phyloP scores from a whole-genome alignment of 2,329 filamentous ascomycete genomes.

The Colletotrichum lupini region DNA sequence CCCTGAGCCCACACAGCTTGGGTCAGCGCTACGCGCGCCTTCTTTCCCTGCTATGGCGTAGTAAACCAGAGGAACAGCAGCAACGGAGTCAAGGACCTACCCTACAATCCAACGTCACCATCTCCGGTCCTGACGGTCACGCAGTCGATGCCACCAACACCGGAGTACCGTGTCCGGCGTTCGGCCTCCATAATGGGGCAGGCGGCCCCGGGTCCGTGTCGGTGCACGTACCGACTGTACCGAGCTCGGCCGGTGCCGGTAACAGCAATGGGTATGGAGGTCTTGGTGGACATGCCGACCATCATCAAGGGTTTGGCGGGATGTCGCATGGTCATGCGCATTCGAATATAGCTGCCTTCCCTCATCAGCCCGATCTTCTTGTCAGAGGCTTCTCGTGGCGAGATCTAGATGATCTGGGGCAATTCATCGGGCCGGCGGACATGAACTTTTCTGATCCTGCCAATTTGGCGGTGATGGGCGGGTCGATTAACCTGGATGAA shows the following conservation, averaged over 20 bases:
- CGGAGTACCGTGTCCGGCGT: not conserved
- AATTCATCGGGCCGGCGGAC: constrained; percentile 52
- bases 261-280: not conserved
- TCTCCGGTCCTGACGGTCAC: not conserved
- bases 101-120: not conserved
- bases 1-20: constrained; percentile 67
- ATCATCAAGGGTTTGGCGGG: constrained; percentile 37
- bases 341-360: not conserved
- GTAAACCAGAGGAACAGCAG: constrained; percentile 36
- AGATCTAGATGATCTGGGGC: constrained; percentile 68
- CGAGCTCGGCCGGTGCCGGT: not conserved
- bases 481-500: constrained; percentile 5
- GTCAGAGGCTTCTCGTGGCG: constrained; percentile 71
- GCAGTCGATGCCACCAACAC: not conserved
- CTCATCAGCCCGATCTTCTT: constrained; percentile 36
- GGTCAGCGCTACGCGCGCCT: constrained; percentile 71
- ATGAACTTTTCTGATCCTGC: constrained; percentile 21
- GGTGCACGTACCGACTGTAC: not conserved
- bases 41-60: constrained; percentile 69
- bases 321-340: constrained; percentile 49
- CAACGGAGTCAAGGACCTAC: constrained; percentile 38
- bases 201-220: not conserved
- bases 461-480: constrained; percentile 1
- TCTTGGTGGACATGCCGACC: not conserved
- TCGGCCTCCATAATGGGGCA: not conserved